These are phyloP conservation scores for Neofusicoccum ribis DNA, from an alignment of 2,329 filamentous ascomycete species.

Conservation along the genomic window DNA sequence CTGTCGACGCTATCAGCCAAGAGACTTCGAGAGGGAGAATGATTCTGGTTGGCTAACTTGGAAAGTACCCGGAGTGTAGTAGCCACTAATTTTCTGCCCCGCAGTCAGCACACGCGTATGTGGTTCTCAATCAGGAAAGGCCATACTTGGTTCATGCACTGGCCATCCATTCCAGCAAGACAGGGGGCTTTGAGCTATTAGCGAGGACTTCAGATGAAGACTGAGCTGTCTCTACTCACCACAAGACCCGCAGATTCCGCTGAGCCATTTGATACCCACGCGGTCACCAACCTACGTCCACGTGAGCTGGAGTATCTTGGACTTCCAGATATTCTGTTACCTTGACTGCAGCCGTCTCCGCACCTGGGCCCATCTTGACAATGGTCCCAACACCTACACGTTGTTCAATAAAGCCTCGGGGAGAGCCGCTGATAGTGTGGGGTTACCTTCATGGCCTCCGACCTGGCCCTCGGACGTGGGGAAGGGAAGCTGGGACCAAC, in stretches of 20 bases:
- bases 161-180: conserved; percentile 55
- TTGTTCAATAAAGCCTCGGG: neutral
- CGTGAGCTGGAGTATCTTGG: neutral
- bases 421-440: too few species aligned
- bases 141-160: conserved; percentile 51
- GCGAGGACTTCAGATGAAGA: neutral
- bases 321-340: neutral
- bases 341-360: conserved; percentile 58
- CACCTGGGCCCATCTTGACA: conserved; percentile 64
- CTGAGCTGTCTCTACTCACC: conserved; percentile 26
- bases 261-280: conserved; percentile 70
- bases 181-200: conserved; percentile 43
- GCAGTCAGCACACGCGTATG: neutral
- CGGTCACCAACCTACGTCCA: conserved; percentile 57
- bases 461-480: conserved; percentile 63
- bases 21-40: too few species aligned
- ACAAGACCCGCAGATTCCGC: conserved; percentile 53
- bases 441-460: conserved; percentile 67
- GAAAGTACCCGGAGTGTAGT: conserved; percentile 71
- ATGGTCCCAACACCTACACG: conserved; percentile 61
- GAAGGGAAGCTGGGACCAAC: conserved; percentile 58
- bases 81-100: conserved; percentile 57
- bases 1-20: conserved; percentile 33
- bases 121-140: neutral
- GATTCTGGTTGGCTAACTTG: conserved; percentile 29